phyloP scores from a whole-genome alignment of 2,329 filamentous ascomycete genomes.

The Colletotrichum eremochloae region DNA sequence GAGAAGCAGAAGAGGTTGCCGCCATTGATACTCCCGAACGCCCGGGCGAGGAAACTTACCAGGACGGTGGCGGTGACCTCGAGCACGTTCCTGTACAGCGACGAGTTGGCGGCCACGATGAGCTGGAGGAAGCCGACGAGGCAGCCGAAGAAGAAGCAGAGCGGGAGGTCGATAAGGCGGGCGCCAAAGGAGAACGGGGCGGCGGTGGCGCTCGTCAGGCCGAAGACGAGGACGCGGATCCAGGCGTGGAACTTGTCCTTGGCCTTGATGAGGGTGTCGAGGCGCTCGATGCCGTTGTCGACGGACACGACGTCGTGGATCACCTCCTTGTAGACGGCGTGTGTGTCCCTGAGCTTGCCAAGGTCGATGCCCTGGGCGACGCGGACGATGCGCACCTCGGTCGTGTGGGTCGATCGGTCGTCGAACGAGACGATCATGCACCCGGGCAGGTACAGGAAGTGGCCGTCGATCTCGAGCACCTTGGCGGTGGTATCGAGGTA shows the following conservation, averaged over 20 bases:
- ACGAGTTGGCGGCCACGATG: constrained; percentile 76
- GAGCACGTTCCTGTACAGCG: constrained; percentile 76
- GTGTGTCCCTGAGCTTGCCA: constrained; percentile 71
- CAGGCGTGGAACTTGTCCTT: constrained; percentile 67
- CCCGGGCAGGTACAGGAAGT: constrained; percentile 89
- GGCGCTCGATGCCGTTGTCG: constrained; percentile 66
- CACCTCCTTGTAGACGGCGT: constrained; percentile 74
- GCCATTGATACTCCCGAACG: constrained; percentile 70
- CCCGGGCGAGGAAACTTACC: constrained; percentile 72
- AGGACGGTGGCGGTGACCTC: constrained; percentile 73
- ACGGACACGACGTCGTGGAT: constrained; percentile 71
- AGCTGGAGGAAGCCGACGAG: constrained; percentile 79
- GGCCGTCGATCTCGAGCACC: constrained; percentile 86
- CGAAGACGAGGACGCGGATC: constrained; percentile 74
- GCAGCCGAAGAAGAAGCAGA: constrained; percentile 78
- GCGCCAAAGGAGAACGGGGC: constrained; percentile 83
- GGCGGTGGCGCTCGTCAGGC: constrained; percentile 78
- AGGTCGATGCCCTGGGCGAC: constrained; percentile 70
- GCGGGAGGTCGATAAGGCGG: constrained; percentile 78
- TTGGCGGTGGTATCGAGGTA: constrained; percentile 89
- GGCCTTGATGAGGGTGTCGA: constrained; percentile 68
- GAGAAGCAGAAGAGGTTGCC: constrained; percentile 73
- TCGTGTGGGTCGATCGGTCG: constrained; percentile 74
- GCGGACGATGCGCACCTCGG: constrained; percentile 75
- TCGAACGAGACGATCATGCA: constrained; percentile 96